Conservation (phyloP, 176 grass and related monocot genomes). For the Eragrostis nindensis region DNA sequence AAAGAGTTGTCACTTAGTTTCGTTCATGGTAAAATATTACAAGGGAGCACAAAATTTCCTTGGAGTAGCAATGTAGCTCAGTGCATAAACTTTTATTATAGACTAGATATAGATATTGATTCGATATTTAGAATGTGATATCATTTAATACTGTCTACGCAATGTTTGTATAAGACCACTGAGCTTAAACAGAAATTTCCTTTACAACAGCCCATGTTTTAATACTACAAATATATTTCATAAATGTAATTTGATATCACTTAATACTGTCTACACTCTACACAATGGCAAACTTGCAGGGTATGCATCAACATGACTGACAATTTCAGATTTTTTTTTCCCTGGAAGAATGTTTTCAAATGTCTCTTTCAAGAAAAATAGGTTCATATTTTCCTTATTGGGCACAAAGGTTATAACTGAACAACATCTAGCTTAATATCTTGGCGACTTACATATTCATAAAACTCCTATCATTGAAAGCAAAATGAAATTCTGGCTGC, state of each 20-base stretch:
- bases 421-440: background rate
- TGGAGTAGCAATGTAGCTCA: constrained; percentile 9
- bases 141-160: too few relatives aligned
- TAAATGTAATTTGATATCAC: constrained; percentile 3
- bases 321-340: background rate
- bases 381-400: background rate
- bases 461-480: background rate
- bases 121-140: too few relatives aligned
- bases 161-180: background rate
- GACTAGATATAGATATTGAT: background rate
- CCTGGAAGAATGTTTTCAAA: too few relatives aligned
- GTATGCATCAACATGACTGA: background rate
- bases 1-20: constrained; percentile 32
- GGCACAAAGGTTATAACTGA: background rate
- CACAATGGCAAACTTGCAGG: background rate
- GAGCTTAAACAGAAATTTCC: constrained; percentile 1
- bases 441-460: background rate
- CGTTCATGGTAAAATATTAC: constrained; percentile 12
- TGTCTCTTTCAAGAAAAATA: too few relatives aligned
- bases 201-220: constrained; percentile 1
- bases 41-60: constrained; percentile 25
- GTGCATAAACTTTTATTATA: constrained; percentile 32
- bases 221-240: background rate
- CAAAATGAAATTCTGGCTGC: background rate
- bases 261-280: background rate